Evolutionary conservation across 805 yeast species (phyloP).

Genomic region (Wickerhamiella allomyrinae): DNA sequence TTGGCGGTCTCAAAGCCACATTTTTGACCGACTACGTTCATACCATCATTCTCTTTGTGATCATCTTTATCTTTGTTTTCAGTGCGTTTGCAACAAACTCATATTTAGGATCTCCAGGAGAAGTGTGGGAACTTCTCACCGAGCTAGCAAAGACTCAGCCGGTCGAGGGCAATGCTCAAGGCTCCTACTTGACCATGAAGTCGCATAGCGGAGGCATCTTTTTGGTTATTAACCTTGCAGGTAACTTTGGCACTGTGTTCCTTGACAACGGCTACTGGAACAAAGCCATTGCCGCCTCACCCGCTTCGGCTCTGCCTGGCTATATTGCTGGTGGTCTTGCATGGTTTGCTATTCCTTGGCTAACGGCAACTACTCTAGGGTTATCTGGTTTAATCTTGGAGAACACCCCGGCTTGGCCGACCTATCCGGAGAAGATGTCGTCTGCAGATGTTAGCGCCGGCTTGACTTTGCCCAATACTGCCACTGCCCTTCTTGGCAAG

Average conservation of each 20-base stretch:
- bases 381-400: constrained; percentile 69
- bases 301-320: constrained; percentile 75
- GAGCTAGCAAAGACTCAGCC: constrained; percentile 45
- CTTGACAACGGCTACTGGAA: constrained; percentile 81
- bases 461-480: constrained; percentile 50
- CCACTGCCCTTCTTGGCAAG: constrained; percentile 69
- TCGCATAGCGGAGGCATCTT: constrained; percentile 80
- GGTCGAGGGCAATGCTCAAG: constrained; percentile 64
- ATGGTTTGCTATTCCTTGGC: constrained; percentile 84
- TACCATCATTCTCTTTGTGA: constrained; percentile 65
- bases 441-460: constrained; percentile 69
- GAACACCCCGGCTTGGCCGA: constrained; percentile 57
- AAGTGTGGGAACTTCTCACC: constrained; percentile 60
- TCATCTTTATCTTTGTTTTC: constrained; percentile 70
- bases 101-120: constrained; percentile 66
- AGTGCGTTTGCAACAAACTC: constrained; percentile 59
- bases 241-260: constrained; percentile 81
- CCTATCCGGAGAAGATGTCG: constrained; percentile 55
- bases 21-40: constrained; percentile 68
- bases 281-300: constrained; percentile 76
- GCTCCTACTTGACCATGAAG: constrained; percentile 78
- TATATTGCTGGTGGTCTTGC: constrained; percentile 78
- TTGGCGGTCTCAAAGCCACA: constrained; percentile 76
- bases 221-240: constrained; percentile 75
- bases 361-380: constrained; percentile 74